A percentile compares a stretch with the other conserved stretches of the same genome.
Conservation (phyloP, 805 yeast genomes). For the Saccharomycopsis sp. region DNA sequence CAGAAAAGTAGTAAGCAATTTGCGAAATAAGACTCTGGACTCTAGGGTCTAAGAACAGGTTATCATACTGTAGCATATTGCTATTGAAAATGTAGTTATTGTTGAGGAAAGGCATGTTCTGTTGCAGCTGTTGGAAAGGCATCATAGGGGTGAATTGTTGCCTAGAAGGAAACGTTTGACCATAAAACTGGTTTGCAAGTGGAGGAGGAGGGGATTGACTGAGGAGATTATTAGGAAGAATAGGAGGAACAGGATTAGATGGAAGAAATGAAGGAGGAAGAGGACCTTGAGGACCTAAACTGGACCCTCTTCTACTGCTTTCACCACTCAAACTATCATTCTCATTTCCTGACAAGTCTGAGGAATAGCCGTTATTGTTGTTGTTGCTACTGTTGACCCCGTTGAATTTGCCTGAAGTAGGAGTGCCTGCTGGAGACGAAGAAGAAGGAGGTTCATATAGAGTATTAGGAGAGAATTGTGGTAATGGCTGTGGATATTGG, state of each 20-base stretch:
- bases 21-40: conserved; percentile 41
- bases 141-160: not conserved
- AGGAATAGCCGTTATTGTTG: conserved; percentile 3
- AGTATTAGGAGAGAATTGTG: not conserved
- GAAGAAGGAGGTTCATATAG: not conserved
- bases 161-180: not conserved
- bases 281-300: conserved; percentile 9
- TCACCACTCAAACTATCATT: conserved; percentile 8
- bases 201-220: not conserved
- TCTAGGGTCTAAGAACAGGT: conserved; percentile 25
- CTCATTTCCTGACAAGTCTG: conserved; percentile 4
- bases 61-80: not conserved
- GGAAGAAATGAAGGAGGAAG: conserved; percentile 3
- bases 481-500: not conserved
- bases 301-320: conserved; percentile 15
- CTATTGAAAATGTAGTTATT: conserved; percentile 7
- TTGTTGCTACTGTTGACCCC: not conserved
- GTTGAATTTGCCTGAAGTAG: not conserved
- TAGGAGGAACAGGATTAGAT: not conserved
- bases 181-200: not conserved
- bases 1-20: conserved; percentile 84
- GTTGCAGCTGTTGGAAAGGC: conserved; percentile 10
- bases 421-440: not conserved
- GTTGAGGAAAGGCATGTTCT: conserved; percentile 21
- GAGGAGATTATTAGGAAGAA: not conserved